Conservation (phyloP, 352 stramenopile species). For the Pythium volutum region DNA sequence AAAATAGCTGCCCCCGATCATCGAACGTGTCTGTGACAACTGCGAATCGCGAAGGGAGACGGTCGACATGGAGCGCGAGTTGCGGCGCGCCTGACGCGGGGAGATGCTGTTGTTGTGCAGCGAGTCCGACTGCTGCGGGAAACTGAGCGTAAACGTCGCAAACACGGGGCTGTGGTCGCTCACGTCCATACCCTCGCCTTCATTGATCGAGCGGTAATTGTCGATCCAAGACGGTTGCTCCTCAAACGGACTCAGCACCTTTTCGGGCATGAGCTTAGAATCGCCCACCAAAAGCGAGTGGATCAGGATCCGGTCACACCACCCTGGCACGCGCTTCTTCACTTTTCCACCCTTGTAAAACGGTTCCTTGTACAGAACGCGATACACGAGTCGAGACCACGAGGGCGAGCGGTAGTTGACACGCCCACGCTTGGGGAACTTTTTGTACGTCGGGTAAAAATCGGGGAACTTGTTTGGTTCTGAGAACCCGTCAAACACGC, state of each 20-base stretch:
- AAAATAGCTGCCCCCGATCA: slow-evolving; percentile 64
- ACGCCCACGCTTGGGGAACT: slow-evolving; percentile 66
- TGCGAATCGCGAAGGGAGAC: slow-evolving; percentile 29
- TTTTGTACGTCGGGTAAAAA: slow-evolving; percentile 91
- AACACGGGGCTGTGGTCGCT: slow-evolving; percentile 83
- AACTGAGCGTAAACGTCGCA: slow-evolving; percentile 74
- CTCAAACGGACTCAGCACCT: slow-evolving; percentile 58
- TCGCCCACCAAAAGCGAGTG: slow-evolving; percentile 78
- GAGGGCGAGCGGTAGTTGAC: slow-evolving; percentile 60
- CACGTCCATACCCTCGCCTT: slow-evolving; percentile 78
- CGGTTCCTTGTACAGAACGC: slow-evolving; percentile 83
- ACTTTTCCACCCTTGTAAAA: slow-evolving; percentile 89
- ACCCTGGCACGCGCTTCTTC: slow-evolving; percentile 87
- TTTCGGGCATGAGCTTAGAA: slow-evolving; percentile 76
- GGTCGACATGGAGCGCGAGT: slow-evolving; percentile 45
- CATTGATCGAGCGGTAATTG: slow-evolving; percentile 82
- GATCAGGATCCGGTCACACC: slow-evolving; percentile 85
- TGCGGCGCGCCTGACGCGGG: slow-evolving; percentile 26
- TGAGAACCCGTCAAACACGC: slow-evolving; percentile 78
- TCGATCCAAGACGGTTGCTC: slow-evolving; percentile 45
- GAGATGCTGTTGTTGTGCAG: slow-evolving; percentile 17
- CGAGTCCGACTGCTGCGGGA: slow-evolving; percentile 34
- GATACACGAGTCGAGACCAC: slow-evolving; percentile 77
- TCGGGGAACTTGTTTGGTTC: slow-evolving; percentile 83
- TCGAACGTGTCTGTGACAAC: slow-evolving; percentile 27